These are phyloP conservation scores for Apiotrichum montevideense DNA, from an alignment of 1,284 basidiomycete genomes.

Conservation along the genomic window DNA sequence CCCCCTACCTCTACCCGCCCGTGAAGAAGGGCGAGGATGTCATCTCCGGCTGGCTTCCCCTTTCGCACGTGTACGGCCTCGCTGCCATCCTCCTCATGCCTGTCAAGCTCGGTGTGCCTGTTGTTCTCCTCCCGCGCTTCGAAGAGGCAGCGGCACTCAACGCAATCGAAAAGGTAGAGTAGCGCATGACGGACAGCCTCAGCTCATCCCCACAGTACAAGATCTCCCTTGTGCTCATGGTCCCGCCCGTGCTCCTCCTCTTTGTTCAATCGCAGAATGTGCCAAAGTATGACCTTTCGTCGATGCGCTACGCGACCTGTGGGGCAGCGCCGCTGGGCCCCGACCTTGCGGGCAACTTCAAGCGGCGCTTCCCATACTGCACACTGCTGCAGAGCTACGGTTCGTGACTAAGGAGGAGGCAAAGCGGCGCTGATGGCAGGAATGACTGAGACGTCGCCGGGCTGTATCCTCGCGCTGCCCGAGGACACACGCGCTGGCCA, in stretches of 20 bases:
- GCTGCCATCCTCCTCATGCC: conserved; percentile 56
- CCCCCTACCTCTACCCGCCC: conserved; percentile 2
- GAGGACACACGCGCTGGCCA: conserved; percentile 22
- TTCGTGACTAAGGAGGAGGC: no score
- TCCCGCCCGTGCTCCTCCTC: conserved; percentile 73
- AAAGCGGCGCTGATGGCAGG: no score
- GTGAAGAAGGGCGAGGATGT: conserved; percentile 7
- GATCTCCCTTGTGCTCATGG: conserved; percentile 60
- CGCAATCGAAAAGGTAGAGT: conserved; percentile 54
- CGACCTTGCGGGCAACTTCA: conserved; percentile 31
- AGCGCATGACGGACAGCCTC: no score
- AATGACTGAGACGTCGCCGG: conserved; percentile 50
- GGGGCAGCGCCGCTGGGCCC: conserved; percentile 75
- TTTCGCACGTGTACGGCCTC: conserved; percentile 18
- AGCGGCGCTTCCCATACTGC: conserved; percentile 18
- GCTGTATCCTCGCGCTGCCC: not conserved
- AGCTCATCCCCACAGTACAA: conserved; percentile 49
- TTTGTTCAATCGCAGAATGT: conserved; percentile 52
- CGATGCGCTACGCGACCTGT: conserved; percentile 59
- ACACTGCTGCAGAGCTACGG: conserved; percentile 47
- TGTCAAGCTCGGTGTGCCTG: conserved; percentile 55
- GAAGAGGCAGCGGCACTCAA: conserved; percentile 54
- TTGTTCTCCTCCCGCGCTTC: conserved; percentile 66
- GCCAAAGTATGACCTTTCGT: conserved; percentile 62
- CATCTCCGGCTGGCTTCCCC: conserved; percentile 12